Conservation (phyloP, 495 filamentous ascomycete species). For the Xylaria sp. region DNA sequence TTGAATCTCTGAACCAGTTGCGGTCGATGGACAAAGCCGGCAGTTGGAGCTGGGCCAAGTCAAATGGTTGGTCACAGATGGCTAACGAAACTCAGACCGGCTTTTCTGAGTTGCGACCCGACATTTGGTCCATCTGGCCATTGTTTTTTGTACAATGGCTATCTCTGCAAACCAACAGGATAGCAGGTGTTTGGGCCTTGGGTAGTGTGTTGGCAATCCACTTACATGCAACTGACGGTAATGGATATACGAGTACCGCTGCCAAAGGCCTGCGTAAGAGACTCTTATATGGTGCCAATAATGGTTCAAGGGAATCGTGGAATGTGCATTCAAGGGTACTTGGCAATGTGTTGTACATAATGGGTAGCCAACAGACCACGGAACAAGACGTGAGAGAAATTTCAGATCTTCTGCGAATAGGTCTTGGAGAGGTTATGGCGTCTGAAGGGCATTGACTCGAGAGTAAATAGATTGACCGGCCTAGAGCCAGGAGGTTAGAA, state of each 20-base stretch:
- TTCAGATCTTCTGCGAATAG: not conserved
- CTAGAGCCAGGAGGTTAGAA: too few species aligned
- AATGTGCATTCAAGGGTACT: conserved; percentile 76
- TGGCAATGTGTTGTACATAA: conserved; percentile 79
- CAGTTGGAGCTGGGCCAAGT: conserved; percentile 55
- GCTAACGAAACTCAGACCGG: conserved; percentile 1
- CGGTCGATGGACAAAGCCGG: conserved; percentile 58
- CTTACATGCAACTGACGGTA: conserved; percentile 51
- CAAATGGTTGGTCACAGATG: conserved; percentile 44
- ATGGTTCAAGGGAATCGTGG: conserved; percentile 39
- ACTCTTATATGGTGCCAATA: conserved; percentile 47
- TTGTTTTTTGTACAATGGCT: conserved; percentile 60
- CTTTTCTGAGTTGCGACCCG: conserved; percentile 18
- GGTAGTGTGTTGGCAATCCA: conserved; percentile 74
- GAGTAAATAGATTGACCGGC: too few species aligned
- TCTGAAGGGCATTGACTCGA: too few species aligned
- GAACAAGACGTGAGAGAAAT: conserved; percentile 57
- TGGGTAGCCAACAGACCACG: conserved; percentile 70
- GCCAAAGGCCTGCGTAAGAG: conserved; percentile 64
- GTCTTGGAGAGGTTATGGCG: too few species aligned
- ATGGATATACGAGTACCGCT: conserved; percentile 72
- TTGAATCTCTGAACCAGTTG: conserved; percentile 63
- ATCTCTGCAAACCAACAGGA: conserved; percentile 52
- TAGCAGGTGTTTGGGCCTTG: conserved; percentile 71
- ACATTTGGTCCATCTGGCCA: conserved; percentile 74